These are phyloP conservation scores for Gentiana straminea DNA, from an alignment of 257 asterid species.

Conservation along the genomic window DNA sequence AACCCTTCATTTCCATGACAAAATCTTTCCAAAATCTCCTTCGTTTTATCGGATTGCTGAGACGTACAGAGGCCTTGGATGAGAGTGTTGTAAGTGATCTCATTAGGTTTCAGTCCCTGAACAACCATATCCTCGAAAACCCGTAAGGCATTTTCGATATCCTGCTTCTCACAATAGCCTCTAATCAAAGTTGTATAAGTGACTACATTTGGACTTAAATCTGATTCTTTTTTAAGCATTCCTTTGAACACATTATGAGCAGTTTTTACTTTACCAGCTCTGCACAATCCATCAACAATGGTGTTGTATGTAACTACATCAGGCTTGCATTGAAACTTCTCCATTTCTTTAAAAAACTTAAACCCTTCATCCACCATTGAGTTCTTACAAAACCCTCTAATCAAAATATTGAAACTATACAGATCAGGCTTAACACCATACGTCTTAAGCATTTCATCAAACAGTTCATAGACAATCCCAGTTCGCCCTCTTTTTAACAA, in stretches of 20 bases:
- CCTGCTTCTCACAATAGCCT: constrained; percentile 65
- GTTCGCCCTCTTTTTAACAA: constrained; percentile 65
- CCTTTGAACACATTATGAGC: constrained; percentile 62
- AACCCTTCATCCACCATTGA: constrained; percentile 63
- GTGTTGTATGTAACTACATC: constrained; percentile 66
- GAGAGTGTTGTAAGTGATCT: constrained; percentile 54
- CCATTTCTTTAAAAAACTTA: constrained; percentile 71
- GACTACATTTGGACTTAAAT: constrained; percentile 63
- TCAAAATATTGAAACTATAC: constrained; percentile 58
- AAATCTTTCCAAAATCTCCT: constrained; percentile 34
- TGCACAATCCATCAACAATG: constrained; percentile 72
- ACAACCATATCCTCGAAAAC: constrained; percentile 47
- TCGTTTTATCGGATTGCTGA: constrained; percentile 36
- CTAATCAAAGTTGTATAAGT: constrained; percentile 77
- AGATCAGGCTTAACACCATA: constrained; percentile 72
- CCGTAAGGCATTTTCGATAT: constrained; percentile 38
- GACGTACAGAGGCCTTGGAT: constrained; percentile 68
- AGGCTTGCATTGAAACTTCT: constrained; percentile 40
- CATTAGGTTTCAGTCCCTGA: constrained; percentile 45
- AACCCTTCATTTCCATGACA: constrained; percentile 28
- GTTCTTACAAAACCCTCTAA: constrained; percentile 69
- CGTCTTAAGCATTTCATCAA: constrained; percentile 77
- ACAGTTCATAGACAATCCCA: constrained; percentile 46
- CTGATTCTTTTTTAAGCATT: constrained; percentile 45
- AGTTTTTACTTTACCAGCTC: constrained; percentile 51